These are phyloP conservation scores for Bonia amplexicaulis DNA, from an alignment of 176 grass and related monocot genomes.

Conservation along the genomic window DNA sequence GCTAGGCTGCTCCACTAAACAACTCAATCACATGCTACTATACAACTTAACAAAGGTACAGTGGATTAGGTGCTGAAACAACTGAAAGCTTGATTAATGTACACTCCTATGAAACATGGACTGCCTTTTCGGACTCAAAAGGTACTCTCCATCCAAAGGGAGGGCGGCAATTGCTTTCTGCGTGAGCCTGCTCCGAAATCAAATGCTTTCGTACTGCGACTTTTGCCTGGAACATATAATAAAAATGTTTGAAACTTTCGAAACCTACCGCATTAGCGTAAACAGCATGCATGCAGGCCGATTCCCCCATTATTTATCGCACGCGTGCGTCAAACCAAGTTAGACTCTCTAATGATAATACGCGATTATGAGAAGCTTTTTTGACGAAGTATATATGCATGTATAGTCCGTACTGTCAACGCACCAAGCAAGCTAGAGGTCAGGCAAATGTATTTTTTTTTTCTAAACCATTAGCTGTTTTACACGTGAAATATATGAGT, in stretches of 20 bases:
- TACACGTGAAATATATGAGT: background rate
- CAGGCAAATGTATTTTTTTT: background rate
- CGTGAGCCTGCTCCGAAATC: background rate
- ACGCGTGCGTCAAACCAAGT: conserved; percentile 6
- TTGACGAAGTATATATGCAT: background rate
- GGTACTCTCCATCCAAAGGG: conserved; percentile 24
- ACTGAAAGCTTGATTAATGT: background rate
- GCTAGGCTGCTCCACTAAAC: too few species aligned
- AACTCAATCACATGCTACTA: background rate
- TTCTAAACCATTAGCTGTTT: background rate
- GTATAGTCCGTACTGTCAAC: background rate
- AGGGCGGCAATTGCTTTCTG: conserved; percentile 28
- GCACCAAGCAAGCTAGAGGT: background rate
- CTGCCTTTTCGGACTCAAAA: background rate
- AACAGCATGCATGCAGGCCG: background rate
- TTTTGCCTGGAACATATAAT: conserved; percentile 7
- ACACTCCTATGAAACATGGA: background rate
- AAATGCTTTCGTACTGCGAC: background rate
- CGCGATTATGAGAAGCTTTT: background rate
- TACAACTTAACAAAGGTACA: background rate
- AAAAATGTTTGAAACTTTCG: conserved; percentile 21
- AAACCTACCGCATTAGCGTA: conserved; percentile 39
- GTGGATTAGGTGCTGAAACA: background rate
- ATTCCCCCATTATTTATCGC: background rate
- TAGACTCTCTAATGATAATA: background rate